These are phyloP conservation scores for Botryotinia globosa DNA, from an alignment of 2,329 filamentous ascomycete species.

Conservation along the genomic window DNA sequence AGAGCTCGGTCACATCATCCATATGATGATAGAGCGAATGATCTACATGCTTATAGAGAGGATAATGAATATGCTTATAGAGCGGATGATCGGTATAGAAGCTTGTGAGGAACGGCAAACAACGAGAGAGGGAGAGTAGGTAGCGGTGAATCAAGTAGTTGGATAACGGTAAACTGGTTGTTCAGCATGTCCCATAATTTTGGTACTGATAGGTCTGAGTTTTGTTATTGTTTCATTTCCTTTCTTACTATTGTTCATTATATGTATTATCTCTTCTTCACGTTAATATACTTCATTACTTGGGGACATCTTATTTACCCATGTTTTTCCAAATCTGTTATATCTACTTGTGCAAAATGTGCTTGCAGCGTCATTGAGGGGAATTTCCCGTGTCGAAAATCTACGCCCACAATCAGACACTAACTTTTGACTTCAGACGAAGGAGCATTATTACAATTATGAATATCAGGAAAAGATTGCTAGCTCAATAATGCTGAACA, in stretches of 20 bases:
- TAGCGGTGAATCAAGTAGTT: not conserved
- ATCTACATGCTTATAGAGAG: not conserved
- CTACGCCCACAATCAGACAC: not conserved
- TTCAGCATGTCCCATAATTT: not conserved
- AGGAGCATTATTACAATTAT: not conserved
- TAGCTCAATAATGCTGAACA: not conserved
- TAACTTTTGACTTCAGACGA: not conserved
- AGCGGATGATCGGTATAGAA: not conserved
- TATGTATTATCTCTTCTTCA: not conserved
- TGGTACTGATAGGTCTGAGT: not conserved
- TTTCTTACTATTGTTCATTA: not conserved
- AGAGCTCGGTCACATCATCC: not conserved
- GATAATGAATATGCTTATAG: not conserved
- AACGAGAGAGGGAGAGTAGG: not conserved
- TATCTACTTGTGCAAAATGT: not conserved
- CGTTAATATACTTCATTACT: not conserved
- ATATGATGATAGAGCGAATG: not conserved
- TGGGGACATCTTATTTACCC: not conserved
- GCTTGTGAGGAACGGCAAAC: not conserved
- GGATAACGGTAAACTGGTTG: not conserved
- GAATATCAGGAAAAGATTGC: not conserved
- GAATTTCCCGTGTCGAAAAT: not conserved
- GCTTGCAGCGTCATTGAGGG: not conserved
- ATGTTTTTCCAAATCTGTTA: not conserved
- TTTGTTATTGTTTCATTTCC: constrained; percentile 1